Evolutionary conservation across 108 stramenopile species (phyloP).

Genomic region (Aurantiochytrium sp.): DNA sequence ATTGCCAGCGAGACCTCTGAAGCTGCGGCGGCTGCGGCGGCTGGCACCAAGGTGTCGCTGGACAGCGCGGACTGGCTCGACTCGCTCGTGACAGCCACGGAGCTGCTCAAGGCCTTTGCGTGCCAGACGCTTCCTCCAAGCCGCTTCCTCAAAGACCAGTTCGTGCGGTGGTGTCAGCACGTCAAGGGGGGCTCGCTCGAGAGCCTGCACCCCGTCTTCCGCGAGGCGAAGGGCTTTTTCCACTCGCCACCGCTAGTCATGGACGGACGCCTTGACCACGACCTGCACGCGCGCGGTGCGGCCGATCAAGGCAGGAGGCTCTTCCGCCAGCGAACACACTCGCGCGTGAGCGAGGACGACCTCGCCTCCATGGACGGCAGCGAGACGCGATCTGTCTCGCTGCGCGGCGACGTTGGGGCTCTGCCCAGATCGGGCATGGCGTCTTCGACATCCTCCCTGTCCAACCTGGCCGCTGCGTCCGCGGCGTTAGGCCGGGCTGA

Average conservation of each 20-base stretch:
- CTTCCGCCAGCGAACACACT: not conserved
- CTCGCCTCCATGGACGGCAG: not conserved
- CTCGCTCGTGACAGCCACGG: constrained; percentile 12
- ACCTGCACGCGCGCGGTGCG: too few relatives aligned
- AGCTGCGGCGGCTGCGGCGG: not conserved
- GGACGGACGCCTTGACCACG: not conserved
- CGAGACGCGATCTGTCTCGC: not conserved
- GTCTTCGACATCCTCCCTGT: too few relatives aligned
- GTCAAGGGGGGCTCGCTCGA: not conserved
- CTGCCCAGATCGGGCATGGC: too few relatives aligned
- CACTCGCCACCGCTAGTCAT: not conserved
- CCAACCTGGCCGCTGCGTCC: not conserved
- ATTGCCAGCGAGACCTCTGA: not conserved
- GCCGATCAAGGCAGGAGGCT: not conserved
- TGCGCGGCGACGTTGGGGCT: too few relatives aligned
- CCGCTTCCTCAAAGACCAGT: constrained; percentile 6
- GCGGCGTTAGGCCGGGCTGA: not conserved
- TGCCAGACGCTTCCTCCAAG: not conserved
- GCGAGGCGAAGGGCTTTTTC: not conserved
- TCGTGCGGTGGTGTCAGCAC: not conserved
- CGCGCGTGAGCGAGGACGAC: not conserved
- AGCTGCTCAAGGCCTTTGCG: constrained; percentile 18
- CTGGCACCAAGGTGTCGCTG: not conserved
- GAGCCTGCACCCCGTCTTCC: not conserved
- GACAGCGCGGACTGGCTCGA: constrained; percentile 11